Evolutionary conservation across 192 early-diverging fungal genomes (phyloP).

Genomic region (Entomortierella chlamydospora): DNA sequence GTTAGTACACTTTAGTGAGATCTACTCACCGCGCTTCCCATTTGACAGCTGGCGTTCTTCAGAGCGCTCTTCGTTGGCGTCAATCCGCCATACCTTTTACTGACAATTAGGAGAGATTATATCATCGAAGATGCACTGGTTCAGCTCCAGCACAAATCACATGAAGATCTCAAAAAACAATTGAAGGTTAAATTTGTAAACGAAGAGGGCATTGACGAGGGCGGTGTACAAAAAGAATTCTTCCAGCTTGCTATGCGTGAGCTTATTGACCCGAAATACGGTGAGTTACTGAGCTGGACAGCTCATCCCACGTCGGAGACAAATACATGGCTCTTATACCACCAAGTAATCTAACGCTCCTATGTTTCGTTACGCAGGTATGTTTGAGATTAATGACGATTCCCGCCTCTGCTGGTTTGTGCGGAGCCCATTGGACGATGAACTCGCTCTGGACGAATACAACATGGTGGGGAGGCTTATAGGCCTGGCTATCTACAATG

Average conservation of each 20-base stretch:
- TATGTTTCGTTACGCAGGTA: conserved; percentile 45
- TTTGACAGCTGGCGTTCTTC: conserved; percentile 75
- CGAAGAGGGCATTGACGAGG: conserved; percentile 94
- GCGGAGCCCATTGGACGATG: conserved; percentile 60
- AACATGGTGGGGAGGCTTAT: conserved; percentile 89
- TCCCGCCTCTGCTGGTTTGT: conserved; percentile 89
- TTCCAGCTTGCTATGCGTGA: conserved; percentile 91
- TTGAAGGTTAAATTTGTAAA: conserved; percentile 91
- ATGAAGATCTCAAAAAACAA: conserved; percentile 90
- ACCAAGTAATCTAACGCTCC: too few species aligned
- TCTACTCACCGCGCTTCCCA: background rate
- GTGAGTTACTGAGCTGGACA: conserved; percentile 53
- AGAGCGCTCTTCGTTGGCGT: conserved; percentile 81
- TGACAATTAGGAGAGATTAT: conserved; percentile 77
- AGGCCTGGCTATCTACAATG: conserved; percentile 93
- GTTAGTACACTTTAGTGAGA: too few species aligned
- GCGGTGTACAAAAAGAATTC: conserved; percentile 96
- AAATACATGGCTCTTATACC: too few species aligned
- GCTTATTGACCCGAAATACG: conserved; percentile 88
- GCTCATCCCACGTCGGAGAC: too few species aligned
- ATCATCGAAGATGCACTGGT: conserved; percentile 71
- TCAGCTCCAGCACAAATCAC: conserved; percentile 81
- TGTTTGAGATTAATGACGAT: conserved; percentile 86
- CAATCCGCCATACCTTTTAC: conserved; percentile 77
- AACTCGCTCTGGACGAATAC: conserved; percentile 78